phyloP scores from a whole-genome alignment of 495 filamentous ascomycete species.

The Tuber brumale region DNA sequence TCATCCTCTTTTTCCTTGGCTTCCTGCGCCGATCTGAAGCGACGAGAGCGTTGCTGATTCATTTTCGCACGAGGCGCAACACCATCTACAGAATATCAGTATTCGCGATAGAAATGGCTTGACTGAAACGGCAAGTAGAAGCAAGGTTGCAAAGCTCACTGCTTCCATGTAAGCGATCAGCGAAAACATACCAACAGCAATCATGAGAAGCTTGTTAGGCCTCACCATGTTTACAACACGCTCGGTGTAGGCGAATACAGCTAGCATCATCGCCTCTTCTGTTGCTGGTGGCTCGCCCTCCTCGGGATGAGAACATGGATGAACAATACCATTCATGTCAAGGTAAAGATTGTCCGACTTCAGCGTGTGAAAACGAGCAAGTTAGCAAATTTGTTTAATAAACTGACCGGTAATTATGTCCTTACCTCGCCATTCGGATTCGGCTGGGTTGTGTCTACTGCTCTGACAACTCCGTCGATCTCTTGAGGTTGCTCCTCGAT shows the following conservation, averaged over 20 bases:
- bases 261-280: constrained; percentile 99
- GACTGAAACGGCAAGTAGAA: constrained; percentile 61
- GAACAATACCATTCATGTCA: constrained; percentile 99
- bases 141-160: constrained; percentile 15
- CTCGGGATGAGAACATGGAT: constrained; percentile 97
- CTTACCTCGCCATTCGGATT: constrained; percentile 85
- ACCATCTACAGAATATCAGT: constrained; percentile 45
- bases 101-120: constrained; percentile 10
- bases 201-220: constrained; percentile 90
- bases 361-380: constrained; percentile 5
- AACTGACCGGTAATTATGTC: neutral
- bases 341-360: constrained; percentile 97
- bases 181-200: constrained; percentile 77
- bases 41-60: constrained; percentile 95
- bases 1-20: constrained; percentile 90
- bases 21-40: constrained; percentile 91
- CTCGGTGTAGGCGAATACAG: constrained; percentile 94
- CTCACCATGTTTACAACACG: constrained; percentile 97
- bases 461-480: constrained; percentile 67
- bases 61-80: constrained; percentile 99
- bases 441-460: constrained; percentile 70
- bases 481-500: constrained; percentile 74
- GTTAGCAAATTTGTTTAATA: constrained; percentile 11
- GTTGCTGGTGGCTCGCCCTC: constrained; percentile 82
- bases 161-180: constrained; percentile 25